Evolutionary conservation across 1,284 basidiomycete species (phyloP), one percentile per base, ranked within the genome.

Genomic region (Apiotrichum sp.): DNA sequence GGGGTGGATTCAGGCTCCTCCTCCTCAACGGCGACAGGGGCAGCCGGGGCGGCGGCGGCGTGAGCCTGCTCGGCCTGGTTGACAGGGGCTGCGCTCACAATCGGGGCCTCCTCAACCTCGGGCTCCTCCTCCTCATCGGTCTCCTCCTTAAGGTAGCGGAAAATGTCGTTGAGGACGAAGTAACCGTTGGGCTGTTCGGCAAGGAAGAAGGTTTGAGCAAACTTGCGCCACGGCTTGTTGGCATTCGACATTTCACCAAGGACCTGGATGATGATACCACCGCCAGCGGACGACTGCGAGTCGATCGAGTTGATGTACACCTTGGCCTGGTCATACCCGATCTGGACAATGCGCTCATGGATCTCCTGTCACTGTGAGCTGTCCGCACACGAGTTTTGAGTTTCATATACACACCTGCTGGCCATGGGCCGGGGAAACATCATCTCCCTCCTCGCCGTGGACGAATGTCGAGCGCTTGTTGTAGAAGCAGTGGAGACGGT

Each of bases 141-240:
- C 69, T 97, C 93, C 78, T 98, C 93, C 80, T 96, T 96, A 64
- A 98, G 81, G 82, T 95, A 98, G 62, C 95, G 88, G 86, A 98
- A 99, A 79, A 98, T 98, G 79, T 99, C 96, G 79, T 99, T 99
- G 76, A 99, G 86, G 61, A 99, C 96, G 77, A 93, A 99, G 81
- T 98, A 99, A 47, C 96, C 96, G 70, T 95, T 96, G 42, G 93
- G 91, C 79, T 99, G 96, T 77, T 97, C 91, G 47, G 96, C 96
- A 55, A 99, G 86, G 87, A 98, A 98, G 81, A 99, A 98, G 13
- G 95, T 98, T 80, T 98, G 96, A 29, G 92, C 92, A 71, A 99
- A 99, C 80, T 98, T 98, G 71, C 87, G 86, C 96, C 96, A 99
- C 3, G 89, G 82, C 31, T 75, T 77, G 60, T 88, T 86, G 69